Conservation (phyloP, 805 yeast species). For the Pichia ethanolica region DNA sequence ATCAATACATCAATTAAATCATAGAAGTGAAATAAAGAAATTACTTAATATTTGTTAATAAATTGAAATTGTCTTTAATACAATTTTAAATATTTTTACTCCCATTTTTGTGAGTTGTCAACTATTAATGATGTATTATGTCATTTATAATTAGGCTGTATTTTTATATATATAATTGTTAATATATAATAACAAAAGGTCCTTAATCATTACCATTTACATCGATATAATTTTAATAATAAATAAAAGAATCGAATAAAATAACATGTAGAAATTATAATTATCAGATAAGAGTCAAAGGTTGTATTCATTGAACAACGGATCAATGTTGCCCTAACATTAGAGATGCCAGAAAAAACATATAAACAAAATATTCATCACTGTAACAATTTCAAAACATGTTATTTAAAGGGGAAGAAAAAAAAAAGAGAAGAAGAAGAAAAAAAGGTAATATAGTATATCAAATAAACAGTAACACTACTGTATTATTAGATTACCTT, state of each 20-base stretch:
- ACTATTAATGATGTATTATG: no score
- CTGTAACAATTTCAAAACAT: constrained; percentile 1
- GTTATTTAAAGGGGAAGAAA: background rate
- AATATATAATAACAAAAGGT: no score
- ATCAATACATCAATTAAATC: no score
- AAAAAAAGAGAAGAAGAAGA: background rate
- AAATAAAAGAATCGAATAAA: background rate
- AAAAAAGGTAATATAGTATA: background rate
- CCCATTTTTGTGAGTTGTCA: no score
- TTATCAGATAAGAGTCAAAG: constrained; percentile 59
- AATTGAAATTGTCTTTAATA: no score
- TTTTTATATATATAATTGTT: no score
- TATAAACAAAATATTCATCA: constrained; percentile 10
- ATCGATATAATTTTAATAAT: no score
- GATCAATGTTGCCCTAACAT: constrained; percentile 58
- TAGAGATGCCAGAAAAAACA: constrained; percentile 87
- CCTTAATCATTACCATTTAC: no score
- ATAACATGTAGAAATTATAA: background rate
- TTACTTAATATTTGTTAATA: no score
- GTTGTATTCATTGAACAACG: constrained; percentile 72
- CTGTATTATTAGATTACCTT: background rate
- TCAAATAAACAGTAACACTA: constrained; percentile 1
- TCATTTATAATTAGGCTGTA: no score
- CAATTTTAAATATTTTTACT: no score
- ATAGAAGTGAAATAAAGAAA: no score